Evolutionary conservation across 345 rosid species (phyloP).

Genomic region (Eucalyptus polyanthemos): DNA sequence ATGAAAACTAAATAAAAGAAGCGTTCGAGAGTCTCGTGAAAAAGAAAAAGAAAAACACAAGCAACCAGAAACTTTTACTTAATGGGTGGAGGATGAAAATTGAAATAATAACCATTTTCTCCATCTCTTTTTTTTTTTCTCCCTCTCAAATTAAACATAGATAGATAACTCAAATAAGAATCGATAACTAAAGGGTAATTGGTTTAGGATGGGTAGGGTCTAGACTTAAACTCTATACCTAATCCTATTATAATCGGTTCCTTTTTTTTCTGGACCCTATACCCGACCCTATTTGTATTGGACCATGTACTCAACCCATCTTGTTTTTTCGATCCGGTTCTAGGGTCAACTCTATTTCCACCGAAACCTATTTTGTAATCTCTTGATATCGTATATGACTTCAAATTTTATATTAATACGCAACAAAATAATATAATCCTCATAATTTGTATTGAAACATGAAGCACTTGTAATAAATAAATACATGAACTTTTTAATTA

Average conservation of each 20-base stretch:
- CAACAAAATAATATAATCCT: too few relatives aligned
- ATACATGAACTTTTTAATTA: too few relatives aligned
- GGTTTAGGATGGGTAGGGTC: rapidly evolving
- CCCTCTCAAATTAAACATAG: not conserved
- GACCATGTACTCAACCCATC: rapidly evolving
- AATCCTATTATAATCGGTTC: rapidly evolving
- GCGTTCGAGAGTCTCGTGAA: not conserved
- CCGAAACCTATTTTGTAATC: rapidly evolving
- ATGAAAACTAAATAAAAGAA: not conserved
- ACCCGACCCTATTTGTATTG: rapidly evolving
- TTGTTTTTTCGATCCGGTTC: rapidly evolving
- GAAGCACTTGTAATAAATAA: too few relatives aligned
- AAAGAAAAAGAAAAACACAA: too few relatives aligned
- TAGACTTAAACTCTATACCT: too few relatives aligned
- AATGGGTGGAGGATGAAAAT: not conserved
- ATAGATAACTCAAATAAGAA: not conserved
- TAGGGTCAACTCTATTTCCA: rapidly evolving
- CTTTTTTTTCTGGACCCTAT: rapidly evolving
- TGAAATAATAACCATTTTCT: not conserved
- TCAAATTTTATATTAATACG: too few relatives aligned
- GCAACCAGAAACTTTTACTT: too few relatives aligned
- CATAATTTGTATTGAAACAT: too few relatives aligned
- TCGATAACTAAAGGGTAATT: too few relatives aligned
- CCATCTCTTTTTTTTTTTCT: not conserved
- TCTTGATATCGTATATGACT: rapidly evolving